Evolutionary conservation across 75 land plant species (phyloP).

Genomic region (Pinus albicaulis): DNA sequence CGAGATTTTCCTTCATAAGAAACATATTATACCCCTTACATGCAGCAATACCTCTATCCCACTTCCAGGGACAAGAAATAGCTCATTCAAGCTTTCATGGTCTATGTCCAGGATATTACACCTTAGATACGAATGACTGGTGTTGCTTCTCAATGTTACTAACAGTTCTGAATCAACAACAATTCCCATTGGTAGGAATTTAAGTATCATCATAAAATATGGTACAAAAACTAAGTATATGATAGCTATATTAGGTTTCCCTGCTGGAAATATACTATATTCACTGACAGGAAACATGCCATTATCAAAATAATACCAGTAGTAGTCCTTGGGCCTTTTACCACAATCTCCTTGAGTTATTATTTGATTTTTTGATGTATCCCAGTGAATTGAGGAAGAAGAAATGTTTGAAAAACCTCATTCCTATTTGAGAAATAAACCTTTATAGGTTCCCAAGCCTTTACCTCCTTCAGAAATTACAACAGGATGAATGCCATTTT

Average conservation of each 20-base stretch:
- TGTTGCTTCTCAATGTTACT: no score
- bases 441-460: slow-evolving; percentile 59
- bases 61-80: no score
- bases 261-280: slow-evolving; percentile 56
- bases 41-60: no score
- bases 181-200: no score
- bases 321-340: slow-evolving; percentile 46
- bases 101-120: no score
- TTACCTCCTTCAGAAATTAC: slow-evolving; percentile 66
- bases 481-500: slow-evolving; percentile 53
- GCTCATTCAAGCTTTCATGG: no score
- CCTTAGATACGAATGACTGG: no score
- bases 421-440: slow-evolving; percentile 17
- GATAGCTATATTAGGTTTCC: slow-evolving; percentile 71
- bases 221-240: no score
- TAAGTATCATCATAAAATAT: no score
- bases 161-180: no score
- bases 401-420: slow-evolving; percentile 22
- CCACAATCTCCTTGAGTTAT: slow-evolving; percentile 86
- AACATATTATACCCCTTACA: no score
- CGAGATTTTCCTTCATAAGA: no score
- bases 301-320: slow-evolving; percentile 73
- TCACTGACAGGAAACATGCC: slow-evolving; percentile 56
- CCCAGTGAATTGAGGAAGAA: slow-evolving; percentile 77
- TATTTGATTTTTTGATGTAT: slow-evolving; percentile 59